phyloP scores from a whole-genome alignment of 1,284 basidiomycete genomes.

The Ceratobasidium sp. region DNA sequence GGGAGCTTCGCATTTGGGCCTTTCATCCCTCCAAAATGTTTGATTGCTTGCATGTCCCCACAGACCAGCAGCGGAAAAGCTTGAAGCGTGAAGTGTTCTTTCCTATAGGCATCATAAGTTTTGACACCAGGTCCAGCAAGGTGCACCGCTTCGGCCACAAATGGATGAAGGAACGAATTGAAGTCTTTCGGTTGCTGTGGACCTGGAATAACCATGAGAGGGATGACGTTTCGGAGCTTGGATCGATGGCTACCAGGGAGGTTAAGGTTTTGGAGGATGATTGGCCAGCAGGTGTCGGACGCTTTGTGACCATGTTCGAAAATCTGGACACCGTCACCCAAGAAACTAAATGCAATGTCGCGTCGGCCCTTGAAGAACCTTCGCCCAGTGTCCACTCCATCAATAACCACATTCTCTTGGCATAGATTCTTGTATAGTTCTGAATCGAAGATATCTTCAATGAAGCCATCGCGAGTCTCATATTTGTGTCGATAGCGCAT shows the following conservation, averaged over 20 bases:
- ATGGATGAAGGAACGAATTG: slow-evolving; percentile 61
- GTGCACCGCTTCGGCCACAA: slow-evolving; percentile 58
- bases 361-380: slow-evolving; percentile 54
- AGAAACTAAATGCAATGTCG: slow-evolving; percentile 56
- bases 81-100: slow-evolving; percentile 57
- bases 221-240: slow-evolving; percentile 56
- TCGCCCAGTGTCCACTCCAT: slow-evolving; percentile 41
- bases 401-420: slow-evolving; percentile 23
- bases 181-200: slow-evolving; percentile 61
- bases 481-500: slow-evolving; percentile 52
- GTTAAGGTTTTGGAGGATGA: slow-evolving; percentile 62
- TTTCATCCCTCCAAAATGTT: slow-evolving; percentile 58
- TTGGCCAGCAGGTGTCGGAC: slow-evolving; percentile 58
- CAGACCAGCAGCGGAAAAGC: slow-evolving; percentile 61
- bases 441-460: slow-evolving; percentile 51
- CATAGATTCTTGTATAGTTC: slow-evolving; percentile 36
- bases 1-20: slow-evolving; percentile 63
- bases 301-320: slow-evolving; percentile 55
- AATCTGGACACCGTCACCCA: slow-evolving; percentile 60
- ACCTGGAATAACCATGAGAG: slow-evolving; percentile 62
- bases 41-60: slow-evolving; percentile 64
- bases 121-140: slow-evolving; percentile 59
- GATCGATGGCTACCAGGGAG: slow-evolving; percentile 58
- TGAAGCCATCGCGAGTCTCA: slow-evolving; percentile 43
- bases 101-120: slow-evolving; percentile 57